These are phyloP conservation scores for Castanea mollissima DNA, from an alignment of 306 rosid genomes.

Conservation along the genomic window DNA sequence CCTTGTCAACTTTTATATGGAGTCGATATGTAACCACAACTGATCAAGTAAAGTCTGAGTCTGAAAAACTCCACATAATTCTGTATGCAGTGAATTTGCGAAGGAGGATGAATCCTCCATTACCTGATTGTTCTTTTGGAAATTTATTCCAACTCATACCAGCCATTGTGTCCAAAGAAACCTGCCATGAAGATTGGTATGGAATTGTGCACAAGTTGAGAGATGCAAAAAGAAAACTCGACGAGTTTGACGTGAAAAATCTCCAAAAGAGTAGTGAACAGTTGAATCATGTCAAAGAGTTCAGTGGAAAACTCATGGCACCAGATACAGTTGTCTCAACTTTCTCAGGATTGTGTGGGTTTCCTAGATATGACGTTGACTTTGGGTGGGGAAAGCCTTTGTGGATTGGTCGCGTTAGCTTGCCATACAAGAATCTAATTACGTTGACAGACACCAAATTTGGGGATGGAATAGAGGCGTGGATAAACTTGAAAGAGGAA, in stretches of 20 bases:
- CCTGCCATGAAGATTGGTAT: not conserved
- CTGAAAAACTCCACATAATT: too few species aligned
- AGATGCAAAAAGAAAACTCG: not conserved
- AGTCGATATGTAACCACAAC: too few species aligned
- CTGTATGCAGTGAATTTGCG: not conserved
- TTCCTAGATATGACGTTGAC: conserved; percentile 11
- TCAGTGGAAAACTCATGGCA: not conserved
- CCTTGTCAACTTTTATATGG: not conserved
- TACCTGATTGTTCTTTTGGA: not conserved
- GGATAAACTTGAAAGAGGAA: too few species aligned
- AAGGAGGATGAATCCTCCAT: not conserved
- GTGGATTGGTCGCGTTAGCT: conserved; percentile 29
- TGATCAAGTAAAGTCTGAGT: too few species aligned
- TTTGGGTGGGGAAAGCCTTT: conserved; percentile 35
- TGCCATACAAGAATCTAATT: conserved; percentile 13
- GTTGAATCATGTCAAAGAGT: not conserved
- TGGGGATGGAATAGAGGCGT: too few species aligned
- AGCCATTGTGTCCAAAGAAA: not conserved
- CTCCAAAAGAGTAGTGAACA: conserved; percentile 1
- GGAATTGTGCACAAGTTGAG: conserved; percentile 1
- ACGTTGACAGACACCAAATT: conserved; percentile 11
- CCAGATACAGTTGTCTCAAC: not conserved
- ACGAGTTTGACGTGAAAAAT: not conserved
- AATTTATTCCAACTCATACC: not conserved
- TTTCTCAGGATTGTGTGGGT: conserved; percentile 6